These are phyloP conservation scores for Trebouxia gelatinosa DNA, from an alignment of 163 green algal genomes.

Conservation along the genomic window DNA sequence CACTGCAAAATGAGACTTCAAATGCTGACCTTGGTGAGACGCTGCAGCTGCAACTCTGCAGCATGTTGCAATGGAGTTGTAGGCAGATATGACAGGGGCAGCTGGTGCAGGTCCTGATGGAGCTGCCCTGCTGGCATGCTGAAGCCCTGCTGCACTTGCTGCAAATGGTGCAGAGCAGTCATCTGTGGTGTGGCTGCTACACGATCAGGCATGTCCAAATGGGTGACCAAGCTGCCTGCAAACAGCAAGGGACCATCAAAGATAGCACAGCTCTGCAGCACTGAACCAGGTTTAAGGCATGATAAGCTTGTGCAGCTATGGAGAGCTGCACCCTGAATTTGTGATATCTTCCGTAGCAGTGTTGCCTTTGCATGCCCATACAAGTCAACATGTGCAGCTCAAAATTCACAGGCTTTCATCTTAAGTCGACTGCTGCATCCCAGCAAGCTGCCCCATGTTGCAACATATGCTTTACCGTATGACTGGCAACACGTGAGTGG, in stretches of 20 bases:
- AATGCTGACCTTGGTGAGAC: too few relatives aligned
- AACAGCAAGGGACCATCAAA: too few relatives aligned
- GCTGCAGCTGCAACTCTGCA: too few relatives aligned
- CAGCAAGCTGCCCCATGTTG: background rate
- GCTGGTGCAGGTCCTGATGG: too few relatives aligned
- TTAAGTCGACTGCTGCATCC: too few relatives aligned
- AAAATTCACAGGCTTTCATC: too few relatives aligned
- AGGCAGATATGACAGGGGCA: too few relatives aligned
- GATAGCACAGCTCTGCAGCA: background rate
- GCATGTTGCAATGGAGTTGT: too few relatives aligned
- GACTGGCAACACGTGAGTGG: background rate
- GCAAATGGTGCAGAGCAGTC: background rate
- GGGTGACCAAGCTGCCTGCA: background rate
- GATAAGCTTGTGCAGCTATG: background rate
- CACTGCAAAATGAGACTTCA: too few relatives aligned
- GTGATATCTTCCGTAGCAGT: too few relatives aligned
- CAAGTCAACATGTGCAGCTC: too few relatives aligned
- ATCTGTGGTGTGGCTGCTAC: background rate
- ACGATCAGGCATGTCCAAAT: background rate
- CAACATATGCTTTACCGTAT: background rate
- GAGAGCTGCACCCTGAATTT: background rate
- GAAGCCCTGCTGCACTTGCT: conserved; percentile 11
- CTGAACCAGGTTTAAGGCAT: background rate
- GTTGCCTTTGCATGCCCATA: too few relatives aligned
- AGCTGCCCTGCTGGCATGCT: conserved; percentile 22